Evolutionary conservation across 192 early-diverging fungal genomes (phyloP), one percentile per base, ranked within the genome.

Genomic region (Glomus cerebriforme): DNA sequence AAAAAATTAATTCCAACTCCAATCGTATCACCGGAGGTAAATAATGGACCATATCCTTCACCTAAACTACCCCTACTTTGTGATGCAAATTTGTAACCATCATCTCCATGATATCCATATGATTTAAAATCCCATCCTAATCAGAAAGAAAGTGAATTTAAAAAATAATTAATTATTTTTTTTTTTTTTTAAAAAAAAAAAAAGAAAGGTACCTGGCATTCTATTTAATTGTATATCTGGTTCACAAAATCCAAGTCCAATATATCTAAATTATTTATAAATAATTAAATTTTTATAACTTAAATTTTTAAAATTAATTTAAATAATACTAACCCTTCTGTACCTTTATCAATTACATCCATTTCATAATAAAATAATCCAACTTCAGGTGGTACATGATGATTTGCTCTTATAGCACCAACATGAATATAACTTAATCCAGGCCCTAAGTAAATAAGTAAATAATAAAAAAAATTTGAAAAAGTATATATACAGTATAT

Each of bases 81-180:
- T 19, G 49, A 54, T 54, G 47, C 17, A 54, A 54, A 54, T 54
- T 54, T 54, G 19, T 54, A 0, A 54, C 49, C 49, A 54, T 54
- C 49, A 82, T 97, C 96, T 54, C 95, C 97, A 84, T 98, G 97
- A 84, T 98, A 99, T 10, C 96, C 97, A 91, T 92, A 99, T 10
- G 95, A 96, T 69, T 90, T 79, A 3, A 87, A 80, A 68, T 98
- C 95, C 93, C 94, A 97, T 3, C 97, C 94, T 94, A 73, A 43
- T n/a, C n/a, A n/a, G n/a, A n/a, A n/a, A n/a, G n/a, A n/a, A n/a
- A n/a, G n/a, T 45, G 35, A 13, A 19, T 26, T 32, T 34, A 10
- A 32, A 67, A 34, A 7, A 67, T 15, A 67, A 67, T 31, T 67
- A 67, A 31, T 34, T 22, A 54, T 19, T 54, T n/a, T n/a, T n/a